Evolutionary conservation across 768 basidiomycete species (phyloP), one percentile per base, ranked within the genome.

Genomic region (Pholiota molesta): DNA sequence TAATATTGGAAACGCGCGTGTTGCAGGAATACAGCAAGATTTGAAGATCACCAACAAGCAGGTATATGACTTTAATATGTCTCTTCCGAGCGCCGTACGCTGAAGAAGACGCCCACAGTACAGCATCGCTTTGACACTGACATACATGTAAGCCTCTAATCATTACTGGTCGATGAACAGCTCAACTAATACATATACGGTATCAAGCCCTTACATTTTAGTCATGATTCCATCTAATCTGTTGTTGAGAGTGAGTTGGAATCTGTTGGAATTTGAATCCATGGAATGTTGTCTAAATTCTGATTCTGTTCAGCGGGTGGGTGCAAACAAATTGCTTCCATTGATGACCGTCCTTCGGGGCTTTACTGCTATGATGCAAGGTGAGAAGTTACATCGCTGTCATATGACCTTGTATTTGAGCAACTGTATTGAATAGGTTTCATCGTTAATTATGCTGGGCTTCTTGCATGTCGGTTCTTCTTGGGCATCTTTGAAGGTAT

Each of bases 1-100:
- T 31, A 75, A 75, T 53, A 69, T 75, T 53, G 74, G 74, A 17
- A 75, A 75, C 60, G 73, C 74, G n/a, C 69, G 74, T 9, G 62
- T 75, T 26, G 73, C 69, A 0, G 69, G 70, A 17, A 59, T 75
- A 28, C 72, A 75, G 60, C 42, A 52, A 7, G 71, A 71, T 56
- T 64, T 75, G 14, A 51, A 59, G 1, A 73, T 75, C 73, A 19
- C 29, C 33, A 31, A 31, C 16, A 61, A 66, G 14, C 19, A 68
- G 69, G 31, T 31, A 29, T 6, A 7, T 31, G 31, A 31, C 31
- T 31, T 31, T 5, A 4, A 31, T 31, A 31, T 3, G 6, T 31
- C 31, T 31, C 31, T 31, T 31, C 31, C 9, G 31, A 31, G 6
- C 31, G 31, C 31, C 31, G 31, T 31, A 31, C 6, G 31, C 6